Conservation (phyloP, 2,329 filamentous ascomycete genomes). For the Dactylellina drechsleri region DNA sequence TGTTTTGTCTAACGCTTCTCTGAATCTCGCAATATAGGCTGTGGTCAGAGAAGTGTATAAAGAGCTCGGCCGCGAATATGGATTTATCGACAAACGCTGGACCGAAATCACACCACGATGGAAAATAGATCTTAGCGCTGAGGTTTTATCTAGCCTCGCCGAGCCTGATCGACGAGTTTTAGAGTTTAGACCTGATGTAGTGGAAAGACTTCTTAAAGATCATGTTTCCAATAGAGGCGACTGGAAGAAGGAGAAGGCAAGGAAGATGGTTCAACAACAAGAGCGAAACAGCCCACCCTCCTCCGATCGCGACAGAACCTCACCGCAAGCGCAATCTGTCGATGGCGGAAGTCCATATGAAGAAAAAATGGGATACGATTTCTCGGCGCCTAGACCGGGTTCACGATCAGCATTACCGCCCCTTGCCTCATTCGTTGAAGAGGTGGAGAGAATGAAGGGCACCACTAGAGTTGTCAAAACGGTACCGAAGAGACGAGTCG, state of each 20-base stretch:
- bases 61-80: slow-evolving; percentile 52
- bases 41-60: slow-evolving; percentile 53
- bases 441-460: slow-evolving; percentile 42
- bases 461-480: neutral
- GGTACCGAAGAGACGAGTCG: neutral
- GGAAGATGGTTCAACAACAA: slow-evolving; percentile 41
- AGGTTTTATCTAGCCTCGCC: slow-evolving; percentile 40
- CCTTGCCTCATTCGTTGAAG: slow-evolving; percentile 37
- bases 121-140: slow-evolving; percentile 52
- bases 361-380: slow-evolving; percentile 42
- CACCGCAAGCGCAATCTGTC: slow-evolving; percentile 21
- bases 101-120: slow-evolving; percentile 52
- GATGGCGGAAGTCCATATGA: slow-evolving; percentile 30
- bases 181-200: slow-evolving; percentile 41
- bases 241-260: slow-evolving; percentile 51
- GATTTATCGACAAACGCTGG: slow-evolving; percentile 54
- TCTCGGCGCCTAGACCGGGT: slow-evolving; percentile 27
- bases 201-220: slow-evolving; percentile 47
- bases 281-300: slow-evolving; percentile 22
- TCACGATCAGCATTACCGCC: slow-evolving; percentile 24
- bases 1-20: slow-evolving; percentile 13
- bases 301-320: slow-evolving; percentile 27
- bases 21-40: slow-evolving; percentile 14
- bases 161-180: slow-evolving; percentile 48
- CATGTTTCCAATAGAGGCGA: slow-evolving; percentile 50